Evolutionary conservation across 2,329 filamentous ascomycete genomes (phyloP).

Genomic region (Colletotrichum chrysophilum): DNA sequence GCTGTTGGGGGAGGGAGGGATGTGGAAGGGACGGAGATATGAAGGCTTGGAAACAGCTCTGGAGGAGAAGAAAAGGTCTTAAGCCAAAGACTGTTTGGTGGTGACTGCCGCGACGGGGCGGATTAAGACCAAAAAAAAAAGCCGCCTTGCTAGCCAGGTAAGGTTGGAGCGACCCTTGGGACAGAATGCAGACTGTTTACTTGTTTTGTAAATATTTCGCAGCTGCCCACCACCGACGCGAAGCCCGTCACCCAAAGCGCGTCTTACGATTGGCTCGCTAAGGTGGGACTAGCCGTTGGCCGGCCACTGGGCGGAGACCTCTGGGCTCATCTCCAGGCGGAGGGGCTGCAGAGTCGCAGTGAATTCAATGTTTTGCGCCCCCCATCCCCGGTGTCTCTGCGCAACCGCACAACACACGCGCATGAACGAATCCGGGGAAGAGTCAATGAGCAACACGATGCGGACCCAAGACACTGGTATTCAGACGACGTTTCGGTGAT

Average conservation of each 20-base stretch:
- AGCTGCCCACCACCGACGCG: conserved; percentile 15
- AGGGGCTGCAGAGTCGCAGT: neutral
- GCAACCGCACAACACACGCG: conserved; percentile 5
- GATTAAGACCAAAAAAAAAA: conserved; percentile 15
- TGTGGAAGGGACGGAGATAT: neutral
- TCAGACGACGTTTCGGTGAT: neutral
- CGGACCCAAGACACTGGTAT: conserved; percentile 2
- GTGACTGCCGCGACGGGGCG: conserved; percentile 10
- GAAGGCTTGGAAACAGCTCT: conserved; percentile 3
- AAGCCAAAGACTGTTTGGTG: conserved; percentile 5
- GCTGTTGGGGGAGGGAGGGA: neutral
- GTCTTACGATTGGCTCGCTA: neutral
- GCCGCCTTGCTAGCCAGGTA: neutral
- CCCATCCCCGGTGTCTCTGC: neutral
- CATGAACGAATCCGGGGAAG: conserved; percentile 16
- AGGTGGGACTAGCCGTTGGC: neutral
- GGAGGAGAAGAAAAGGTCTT: conserved; percentile 4
- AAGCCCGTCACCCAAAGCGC: neutral
- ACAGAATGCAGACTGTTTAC: conserved; percentile 14
- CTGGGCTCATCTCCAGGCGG: neutral
- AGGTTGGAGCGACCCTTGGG: conserved; percentile 1
- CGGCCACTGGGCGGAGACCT: conserved; percentile 8
- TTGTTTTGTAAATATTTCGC: conserved; percentile 18
- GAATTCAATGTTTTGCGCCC: conserved; percentile 3
- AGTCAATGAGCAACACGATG: neutral